Conservation (phyloP, 1,284 basidiomycete genomes). For the Ustilago trichophora region DNA sequence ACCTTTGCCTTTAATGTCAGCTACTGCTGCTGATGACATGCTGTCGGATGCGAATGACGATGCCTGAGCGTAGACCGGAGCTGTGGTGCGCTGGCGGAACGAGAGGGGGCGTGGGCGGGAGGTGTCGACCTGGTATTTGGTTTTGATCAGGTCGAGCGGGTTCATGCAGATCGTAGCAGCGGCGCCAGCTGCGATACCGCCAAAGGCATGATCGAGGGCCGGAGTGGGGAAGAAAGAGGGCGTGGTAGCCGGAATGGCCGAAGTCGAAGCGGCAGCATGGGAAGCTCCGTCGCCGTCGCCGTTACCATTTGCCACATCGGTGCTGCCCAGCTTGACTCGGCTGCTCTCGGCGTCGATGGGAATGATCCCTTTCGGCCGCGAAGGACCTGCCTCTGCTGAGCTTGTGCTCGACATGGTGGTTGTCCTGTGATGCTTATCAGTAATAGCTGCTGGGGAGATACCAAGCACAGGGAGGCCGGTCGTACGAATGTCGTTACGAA, state of each 20-base stretch:
- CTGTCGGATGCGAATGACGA: constrained; percentile 7
- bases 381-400: constrained; percentile 27
- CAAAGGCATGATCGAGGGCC: constrained; percentile 84
- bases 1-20: constrained; percentile 35
- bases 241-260: background rate
- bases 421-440: background rate
- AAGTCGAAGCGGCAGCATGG: constrained; percentile 7
- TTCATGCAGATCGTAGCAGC: constrained; percentile 96
- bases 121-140: constrained; percentile 81
- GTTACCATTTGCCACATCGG: constrained; percentile 22
- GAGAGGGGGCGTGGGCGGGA: constrained; percentile 26
- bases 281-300: constrained; percentile 16
- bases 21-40: background rate
- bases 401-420: constrained; percentile 5
- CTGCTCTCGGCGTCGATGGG: background rate
- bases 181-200: constrained; percentile 91
- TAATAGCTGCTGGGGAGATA: too few relatives aligned
- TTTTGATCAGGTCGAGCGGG: constrained; percentile 94
- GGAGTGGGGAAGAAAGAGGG: constrained; percentile 59
- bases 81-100: constrained; percentile 20
- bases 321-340: constrained; percentile 6
- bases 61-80: too few relatives aligned
- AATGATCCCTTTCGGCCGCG: background rate
- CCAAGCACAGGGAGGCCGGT: too few relatives aligned
- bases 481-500: too few relatives aligned